Conservation (phyloP, 2,329 filamentous ascomycete species). For the Ramichloridium luteum region DNA sequence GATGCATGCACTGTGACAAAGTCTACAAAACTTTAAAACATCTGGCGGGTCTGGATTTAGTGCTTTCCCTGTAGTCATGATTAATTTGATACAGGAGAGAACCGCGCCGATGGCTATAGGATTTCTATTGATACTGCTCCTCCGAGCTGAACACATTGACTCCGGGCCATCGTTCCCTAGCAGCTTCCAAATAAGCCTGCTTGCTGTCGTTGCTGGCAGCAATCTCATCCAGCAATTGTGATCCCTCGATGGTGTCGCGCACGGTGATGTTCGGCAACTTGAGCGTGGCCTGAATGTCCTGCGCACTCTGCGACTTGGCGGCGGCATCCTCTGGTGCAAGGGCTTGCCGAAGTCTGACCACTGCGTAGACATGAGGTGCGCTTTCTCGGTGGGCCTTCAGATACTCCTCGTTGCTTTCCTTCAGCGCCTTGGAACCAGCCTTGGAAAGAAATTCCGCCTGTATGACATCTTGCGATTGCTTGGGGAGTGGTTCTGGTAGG, state of each 20-base stretch:
- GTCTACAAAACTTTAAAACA: too few relatives aligned
- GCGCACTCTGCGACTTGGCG: constrained; percentile 45
- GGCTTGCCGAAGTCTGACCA: constrained; percentile 46
- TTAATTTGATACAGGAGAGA: too few relatives aligned
- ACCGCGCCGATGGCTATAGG: too few relatives aligned
- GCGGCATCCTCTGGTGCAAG: constrained; percentile 43
- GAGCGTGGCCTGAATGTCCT: constrained; percentile 49
- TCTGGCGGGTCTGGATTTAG: too few relatives aligned
- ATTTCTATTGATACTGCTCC: too few relatives aligned
- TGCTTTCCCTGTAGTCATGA: too few relatives aligned
- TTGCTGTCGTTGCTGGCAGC: constrained; percentile 37
- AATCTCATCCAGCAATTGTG: constrained; percentile 41
- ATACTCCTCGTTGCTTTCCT: constrained; percentile 46
- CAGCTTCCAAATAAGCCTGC: constrained; percentile 36
- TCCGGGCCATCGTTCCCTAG: constrained; percentile 28
- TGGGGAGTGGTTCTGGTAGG: constrained; percentile 47
- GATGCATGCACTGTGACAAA: too few relatives aligned
- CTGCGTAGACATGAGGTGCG: constrained; percentile 50
- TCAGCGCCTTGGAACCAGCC: constrained; percentile 29
- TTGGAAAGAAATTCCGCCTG: constrained; percentile 50
- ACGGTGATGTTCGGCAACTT: constrained; percentile 40
- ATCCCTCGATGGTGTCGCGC: constrained; percentile 44
- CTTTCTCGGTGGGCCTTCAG: constrained; percentile 50
- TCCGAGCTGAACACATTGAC: constrained; percentile 24
- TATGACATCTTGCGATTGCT: constrained; percentile 57